phyloP scores from a whole-genome alignment of 2,329 filamentous ascomycete genomes.

The Hypoxylon sp. region DNA sequence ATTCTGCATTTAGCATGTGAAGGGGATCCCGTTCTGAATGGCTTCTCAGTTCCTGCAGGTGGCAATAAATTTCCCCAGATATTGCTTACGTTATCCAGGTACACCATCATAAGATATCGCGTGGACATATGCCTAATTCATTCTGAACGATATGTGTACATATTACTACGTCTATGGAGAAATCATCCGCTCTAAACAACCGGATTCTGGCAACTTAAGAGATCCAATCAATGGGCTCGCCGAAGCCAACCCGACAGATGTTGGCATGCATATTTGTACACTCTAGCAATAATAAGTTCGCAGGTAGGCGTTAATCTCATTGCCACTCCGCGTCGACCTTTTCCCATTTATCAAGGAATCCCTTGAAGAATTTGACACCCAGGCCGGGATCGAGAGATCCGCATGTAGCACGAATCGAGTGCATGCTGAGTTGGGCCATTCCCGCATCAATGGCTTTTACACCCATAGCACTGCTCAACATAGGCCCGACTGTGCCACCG shows the following conservation, averaged over 20 bases:
- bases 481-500: constrained; percentile 95
- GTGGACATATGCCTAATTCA: constrained; percentile 1
- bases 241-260: constrained; percentile 9
- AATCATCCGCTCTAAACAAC: constrained; percentile 1
- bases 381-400: constrained; percentile 88
- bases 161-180: background rate
- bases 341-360: constrained; percentile 90
- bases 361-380: constrained; percentile 89
- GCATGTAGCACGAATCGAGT: constrained; percentile 90
- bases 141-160: background rate
- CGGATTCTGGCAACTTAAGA: constrained; percentile 2
- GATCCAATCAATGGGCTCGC: constrained; percentile 10
- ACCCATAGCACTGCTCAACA: constrained; percentile 85
- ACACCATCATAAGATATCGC: constrained; percentile 9
- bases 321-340: constrained; percentile 84
- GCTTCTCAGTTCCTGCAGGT: constrained; percentile 33
- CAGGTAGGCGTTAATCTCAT: constrained; percentile 27
- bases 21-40: constrained; percentile 5
- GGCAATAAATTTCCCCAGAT: constrained; percentile 12
- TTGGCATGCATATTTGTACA: constrained; percentile 23
- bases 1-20: constrained; percentile 33
- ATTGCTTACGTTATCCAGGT: constrained; percentile 2
- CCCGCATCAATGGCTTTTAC: constrained; percentile 89
- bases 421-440: constrained; percentile 94
- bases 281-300: constrained; percentile 8